Evolutionary conservation across 306 rosid species (phyloP).

Genomic region (Begonia masoniana): DNA sequence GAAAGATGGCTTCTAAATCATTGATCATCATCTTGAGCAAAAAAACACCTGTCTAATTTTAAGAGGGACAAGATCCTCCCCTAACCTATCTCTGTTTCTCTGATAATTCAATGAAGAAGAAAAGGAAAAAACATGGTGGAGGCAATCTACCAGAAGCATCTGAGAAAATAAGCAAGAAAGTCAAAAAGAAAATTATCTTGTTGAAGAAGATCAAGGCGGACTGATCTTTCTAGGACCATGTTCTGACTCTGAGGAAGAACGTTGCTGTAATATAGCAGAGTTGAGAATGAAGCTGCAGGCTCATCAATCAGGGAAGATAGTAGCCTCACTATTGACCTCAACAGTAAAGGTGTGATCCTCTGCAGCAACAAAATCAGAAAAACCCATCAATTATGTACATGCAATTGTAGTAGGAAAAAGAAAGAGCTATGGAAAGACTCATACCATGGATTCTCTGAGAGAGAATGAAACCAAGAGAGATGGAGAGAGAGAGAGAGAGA

Average conservation of each 20-base stretch:
- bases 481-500: no score
- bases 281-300: slow-evolving; percentile 43
- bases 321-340: slow-evolving; percentile 44
- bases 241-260: slow-evolving; percentile 40
- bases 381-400: no score
- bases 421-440: no score
- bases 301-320: slow-evolving; percentile 26
- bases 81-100: no score
- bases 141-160: slow-evolving; percentile 23
- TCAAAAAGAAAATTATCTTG: slow-evolving; percentile 43
- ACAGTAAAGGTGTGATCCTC: slow-evolving; percentile 48
- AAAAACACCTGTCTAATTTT: no score
- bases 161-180: slow-evolving; percentile 33
- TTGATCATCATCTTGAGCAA: no score
- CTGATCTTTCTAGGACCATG: slow-evolving; percentile 32
- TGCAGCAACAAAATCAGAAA: slow-evolving; percentile 11
- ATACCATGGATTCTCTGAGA: no score
- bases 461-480: no score
- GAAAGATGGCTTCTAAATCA: no score
- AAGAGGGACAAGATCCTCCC: no score
- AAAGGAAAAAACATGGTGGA: slow-evolving; percentile 7
- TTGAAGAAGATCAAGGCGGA: slow-evolving; percentile 42
- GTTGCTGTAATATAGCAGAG: slow-evolving; percentile 44
- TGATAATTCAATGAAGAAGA: slow-evolving; percentile 10
- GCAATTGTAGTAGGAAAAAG: no score